Evolutionary conservation across 257 asterid genomes (phyloP).

Genomic region (Scutellaria galericulata): DNA sequence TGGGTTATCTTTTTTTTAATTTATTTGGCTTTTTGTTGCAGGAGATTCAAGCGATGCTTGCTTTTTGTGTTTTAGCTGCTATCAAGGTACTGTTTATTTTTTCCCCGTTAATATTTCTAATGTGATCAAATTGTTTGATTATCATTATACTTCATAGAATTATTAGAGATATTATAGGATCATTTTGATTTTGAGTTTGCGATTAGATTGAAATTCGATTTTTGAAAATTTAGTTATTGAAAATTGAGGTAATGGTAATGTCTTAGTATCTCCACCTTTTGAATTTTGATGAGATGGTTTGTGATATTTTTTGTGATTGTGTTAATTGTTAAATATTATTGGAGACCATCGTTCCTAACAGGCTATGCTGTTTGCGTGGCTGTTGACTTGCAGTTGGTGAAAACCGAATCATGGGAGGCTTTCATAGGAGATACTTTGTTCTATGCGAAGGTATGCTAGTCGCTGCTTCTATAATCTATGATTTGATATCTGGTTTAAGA

Average conservation of each 20-base stretch:
- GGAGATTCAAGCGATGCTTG: conserved; percentile 89
- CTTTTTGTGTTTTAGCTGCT: conserved; percentile 61
- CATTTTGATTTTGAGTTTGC: not conserved
- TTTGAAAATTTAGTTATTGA: not conserved
- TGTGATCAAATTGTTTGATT: conserved; percentile 14
- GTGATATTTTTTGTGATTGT: conserved; percentile 1
- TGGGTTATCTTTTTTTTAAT: not conserved
- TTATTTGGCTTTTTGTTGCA: conserved; percentile 33
- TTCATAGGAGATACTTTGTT: conserved; percentile 63
- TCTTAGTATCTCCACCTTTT: not conserved
- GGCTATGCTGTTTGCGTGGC: not conserved
- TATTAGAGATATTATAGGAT: not conserved
- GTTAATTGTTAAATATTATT: conserved; percentile 7
- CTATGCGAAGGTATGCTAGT: conserved; percentile 70
- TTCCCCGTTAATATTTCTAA: not conserved
- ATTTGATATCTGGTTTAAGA: conserved; percentile 2
- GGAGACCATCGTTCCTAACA: not conserved
- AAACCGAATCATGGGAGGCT: conserved; percentile 89
- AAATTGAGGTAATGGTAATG: not conserved
- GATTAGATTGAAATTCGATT: conserved; percentile 1
- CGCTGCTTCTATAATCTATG: conserved; percentile 25
- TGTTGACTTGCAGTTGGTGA: conserved; percentile 65
- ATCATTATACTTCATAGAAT: not conserved
- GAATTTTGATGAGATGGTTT: not conserved
- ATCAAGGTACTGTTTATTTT: conserved; percentile 59